Evolutionary conservation across 805 yeast species (phyloP).

Genomic region (Dipodascus albidus): DNA sequence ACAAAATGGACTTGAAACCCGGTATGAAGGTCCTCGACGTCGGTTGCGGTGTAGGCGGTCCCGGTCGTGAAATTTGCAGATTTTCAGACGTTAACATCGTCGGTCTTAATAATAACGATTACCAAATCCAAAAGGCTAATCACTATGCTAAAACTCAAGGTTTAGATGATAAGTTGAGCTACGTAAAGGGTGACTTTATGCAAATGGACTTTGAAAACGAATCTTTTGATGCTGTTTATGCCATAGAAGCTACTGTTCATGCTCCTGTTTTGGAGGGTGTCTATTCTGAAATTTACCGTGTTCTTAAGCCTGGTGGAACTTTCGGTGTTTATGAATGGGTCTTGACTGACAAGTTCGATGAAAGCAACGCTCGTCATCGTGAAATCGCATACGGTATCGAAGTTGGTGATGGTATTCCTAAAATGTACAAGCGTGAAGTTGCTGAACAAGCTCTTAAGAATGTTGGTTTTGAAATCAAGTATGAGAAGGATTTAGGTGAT

Average conservation of each 20-base stretch:
- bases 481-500: constrained; percentile 75
- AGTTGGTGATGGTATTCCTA: constrained; percentile 97
- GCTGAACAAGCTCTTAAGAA: constrained; percentile 77
- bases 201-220: constrained; percentile 92
- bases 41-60: constrained; percentile 99
- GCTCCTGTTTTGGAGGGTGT: constrained; percentile 96
- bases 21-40: constrained; percentile 89
- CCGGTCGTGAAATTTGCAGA: constrained; percentile 90
- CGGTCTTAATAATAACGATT: constrained; percentile 94
- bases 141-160: constrained; percentile 58
- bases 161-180: constrained; percentile 61
- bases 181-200: constrained; percentile 98
- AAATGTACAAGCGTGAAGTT: constrained; percentile 78
- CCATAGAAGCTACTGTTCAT: constrained; percentile 97
- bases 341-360: constrained; percentile 90
- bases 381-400: constrained; percentile 94
- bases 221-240: constrained; percentile 91
- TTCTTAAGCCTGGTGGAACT: constrained; percentile 92
- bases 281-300: constrained; percentile 86
- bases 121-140: constrained; percentile 83
- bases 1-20: constrained; percentile 67
- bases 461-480: constrained; percentile 78
- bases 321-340: constrained; percentile 99
- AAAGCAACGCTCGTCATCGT: constrained; percentile 77
- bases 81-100: constrained; percentile 80